phyloP scores from a whole-genome alignment of 1,284 basidiomycete species.

The Fomitiporia mediterranea region DNA sequence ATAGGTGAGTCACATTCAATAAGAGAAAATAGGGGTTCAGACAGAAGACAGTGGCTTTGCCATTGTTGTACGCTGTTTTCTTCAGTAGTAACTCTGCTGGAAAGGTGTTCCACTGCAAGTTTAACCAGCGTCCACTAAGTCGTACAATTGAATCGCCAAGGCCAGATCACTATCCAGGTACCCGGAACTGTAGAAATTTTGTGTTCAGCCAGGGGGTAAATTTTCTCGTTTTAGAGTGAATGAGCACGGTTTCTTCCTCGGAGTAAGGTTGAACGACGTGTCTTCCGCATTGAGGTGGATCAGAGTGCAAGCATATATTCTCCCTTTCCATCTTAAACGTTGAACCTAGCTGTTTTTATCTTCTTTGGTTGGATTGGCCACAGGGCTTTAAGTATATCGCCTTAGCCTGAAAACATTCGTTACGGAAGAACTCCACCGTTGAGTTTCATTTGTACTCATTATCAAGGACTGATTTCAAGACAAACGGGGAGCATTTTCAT shows the following conservation, averaged over 20 bases:
- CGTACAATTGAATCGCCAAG: too few relatives aligned
- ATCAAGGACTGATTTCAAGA: too few relatives aligned
- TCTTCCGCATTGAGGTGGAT: slow-evolving; percentile 37
- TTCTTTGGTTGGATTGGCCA: too few relatives aligned
- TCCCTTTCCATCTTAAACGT: background rate
- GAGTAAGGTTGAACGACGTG: slow-evolving; percentile 28
- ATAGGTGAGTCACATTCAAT: slow-evolving; percentile 25
- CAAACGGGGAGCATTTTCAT: too few relatives aligned
- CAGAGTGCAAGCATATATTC: slow-evolving; percentile 21
- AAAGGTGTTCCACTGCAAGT: slow-evolving; percentile 17
- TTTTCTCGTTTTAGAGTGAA: slow-evolving; percentile 34
- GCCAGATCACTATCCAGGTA: slow-evolving; percentile 33
- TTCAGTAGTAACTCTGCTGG: slow-evolving; percentile 29
- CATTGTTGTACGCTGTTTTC: slow-evolving; percentile 31
- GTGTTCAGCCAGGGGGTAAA: slow-evolving; percentile 32
- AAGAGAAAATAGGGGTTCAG: slow-evolving; percentile 15
- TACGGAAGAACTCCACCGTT: too few relatives aligned
- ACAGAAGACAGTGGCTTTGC: slow-evolving; percentile 30
- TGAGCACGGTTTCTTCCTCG: slow-evolving; percentile 30
- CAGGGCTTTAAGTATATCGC: slow-evolving; percentile 5
- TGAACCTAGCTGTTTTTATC: background rate
- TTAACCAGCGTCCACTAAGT: background rate
- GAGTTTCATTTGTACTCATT: too few relatives aligned
- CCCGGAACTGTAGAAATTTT: slow-evolving; percentile 30
- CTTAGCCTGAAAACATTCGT: background rate